Conservation (phyloP, 2,329 filamentous ascomycete species). For the Ophiostoma himal-ulmi region DNA sequence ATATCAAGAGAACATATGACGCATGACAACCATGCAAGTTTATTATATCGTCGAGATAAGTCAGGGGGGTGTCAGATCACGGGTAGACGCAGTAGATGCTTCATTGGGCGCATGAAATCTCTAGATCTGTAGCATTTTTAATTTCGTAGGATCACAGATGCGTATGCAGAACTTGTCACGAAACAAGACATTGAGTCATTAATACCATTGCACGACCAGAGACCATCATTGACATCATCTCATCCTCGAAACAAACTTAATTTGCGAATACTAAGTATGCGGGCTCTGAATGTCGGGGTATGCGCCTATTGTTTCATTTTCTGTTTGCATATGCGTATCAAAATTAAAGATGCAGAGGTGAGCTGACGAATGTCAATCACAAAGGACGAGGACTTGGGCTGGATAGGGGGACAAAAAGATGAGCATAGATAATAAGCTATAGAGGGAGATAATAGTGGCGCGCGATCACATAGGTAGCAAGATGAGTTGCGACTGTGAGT, state of each 20-base stretch:
- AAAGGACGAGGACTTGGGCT: not conserved
- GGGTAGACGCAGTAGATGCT: not conserved
- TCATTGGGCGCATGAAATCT: not conserved
- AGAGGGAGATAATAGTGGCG: not conserved
- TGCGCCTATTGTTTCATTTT: not conserved
- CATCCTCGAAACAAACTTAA: not conserved
- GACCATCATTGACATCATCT: not conserved
- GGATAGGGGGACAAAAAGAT: not conserved
- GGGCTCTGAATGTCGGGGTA: not conserved
- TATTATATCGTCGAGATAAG: not conserved
- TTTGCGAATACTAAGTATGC: not conserved
- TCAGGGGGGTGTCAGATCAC: not conserved
- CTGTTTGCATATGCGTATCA: not conserved
- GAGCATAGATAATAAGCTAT: not conserved
- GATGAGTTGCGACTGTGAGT: not conserved
- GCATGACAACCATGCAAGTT: not conserved
- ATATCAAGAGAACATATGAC: not conserved
- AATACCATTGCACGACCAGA: not conserved
- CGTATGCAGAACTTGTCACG: not conserved
- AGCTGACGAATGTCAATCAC: not conserved
- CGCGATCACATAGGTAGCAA: not conserved
- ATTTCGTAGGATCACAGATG: not conserved
- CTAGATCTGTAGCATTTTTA: not conserved
- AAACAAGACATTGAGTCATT: not conserved
- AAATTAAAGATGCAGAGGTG: too few species aligned